Evolutionary conservation across 116 monocot genomes (phyloP), one percentile per base, ranked within the genome.

Genomic region (Posidonia oceanica): DNA sequence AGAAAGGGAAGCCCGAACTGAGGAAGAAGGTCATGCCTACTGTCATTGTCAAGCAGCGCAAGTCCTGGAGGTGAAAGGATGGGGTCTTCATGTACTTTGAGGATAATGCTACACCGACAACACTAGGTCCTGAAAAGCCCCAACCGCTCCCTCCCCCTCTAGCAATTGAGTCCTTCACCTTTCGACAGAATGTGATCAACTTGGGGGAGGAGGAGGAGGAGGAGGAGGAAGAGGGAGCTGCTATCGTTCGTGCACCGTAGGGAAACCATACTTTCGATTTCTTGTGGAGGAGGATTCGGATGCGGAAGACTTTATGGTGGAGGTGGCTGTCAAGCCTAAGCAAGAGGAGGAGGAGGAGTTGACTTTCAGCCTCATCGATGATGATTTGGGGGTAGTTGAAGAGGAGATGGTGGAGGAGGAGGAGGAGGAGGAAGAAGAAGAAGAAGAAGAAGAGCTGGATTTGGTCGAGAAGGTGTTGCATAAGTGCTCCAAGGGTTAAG

Each of bases 61-160:
- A 89, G 82, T 87, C 89, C 8, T 93, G 77, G 74, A 84, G 93
- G 79, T 69, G 90, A 84, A 90, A 90, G 90, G 90, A 90, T 52
- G 90, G 90, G 4, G 90, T 90, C 41, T 86, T 76, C 69, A 86
- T 91, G 91, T 87, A 91, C 69, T 91, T 85, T 65, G 90, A 90
- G 79, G 90, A 86, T 90, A 81, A 29, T 29, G 1, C 29, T 29
- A 1, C 1, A 1, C 29, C 0, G 1, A 29, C 1, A 29, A 29
- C 29, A 0, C 29, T 29, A 29, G 29, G 29, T 29, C 29, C 29
- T 96, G 72, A 83, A 81, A 69, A 83, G 72, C 63, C 37, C 69
- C 78, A 81, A 75, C 52, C 39, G 76, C 65, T 60, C 76, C 65
- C 77, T 20, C 71, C 74, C 1, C 79, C 71, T 16, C 84, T 80